Evolutionary conservation across 2,329 filamentous ascomycete genomes (phyloP).

Genomic region (Pyrenophora seminiperda): DNA sequence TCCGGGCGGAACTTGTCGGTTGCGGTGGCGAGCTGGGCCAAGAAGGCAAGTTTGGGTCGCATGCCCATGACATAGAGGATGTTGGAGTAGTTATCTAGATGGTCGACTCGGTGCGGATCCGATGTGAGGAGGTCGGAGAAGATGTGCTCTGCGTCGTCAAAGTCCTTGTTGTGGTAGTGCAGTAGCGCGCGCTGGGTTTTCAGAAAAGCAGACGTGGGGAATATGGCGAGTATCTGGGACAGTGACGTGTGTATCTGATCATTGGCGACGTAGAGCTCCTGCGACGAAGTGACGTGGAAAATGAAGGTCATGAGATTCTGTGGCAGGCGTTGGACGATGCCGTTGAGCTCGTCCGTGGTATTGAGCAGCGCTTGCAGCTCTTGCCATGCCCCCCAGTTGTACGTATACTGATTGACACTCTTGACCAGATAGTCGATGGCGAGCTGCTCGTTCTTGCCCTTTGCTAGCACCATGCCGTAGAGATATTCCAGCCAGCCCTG

Average conservation of each 20-base stretch:
- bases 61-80: conserved; percentile 92
- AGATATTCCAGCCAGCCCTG: conserved; percentile 95
- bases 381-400: conserved; percentile 97
- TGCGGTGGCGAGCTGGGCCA: conserved; percentile 87
- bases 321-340: conserved; percentile 73
- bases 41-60: conserved; percentile 85
- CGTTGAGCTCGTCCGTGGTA: conserved; percentile 80
- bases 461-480: conserved; percentile 88
- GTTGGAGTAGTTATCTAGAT: conserved; percentile 94
- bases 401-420: conserved; percentile 87
- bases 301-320: conserved; percentile 92
- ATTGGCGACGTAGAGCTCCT: conserved; percentile 88
- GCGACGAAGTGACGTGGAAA: conserved; percentile 87
- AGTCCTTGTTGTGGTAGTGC: conserved; percentile 86
- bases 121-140: conserved; percentile 72
- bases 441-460: conserved; percentile 84
- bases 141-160: conserved; percentile 66
- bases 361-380: conserved; percentile 83
- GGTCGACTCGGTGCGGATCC: conserved; percentile 76
- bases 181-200: conserved; percentile 87
- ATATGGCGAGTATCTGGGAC: conserved; percentile 78
- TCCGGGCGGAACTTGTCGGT: conserved; percentile 97
- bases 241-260: conserved; percentile 75
- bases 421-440: conserved; percentile 86
- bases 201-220: conserved; percentile 86